These are phyloP conservation scores for Erodium texanum DNA, from an alignment of 441 rosid species.

Conservation along the genomic window DNA sequence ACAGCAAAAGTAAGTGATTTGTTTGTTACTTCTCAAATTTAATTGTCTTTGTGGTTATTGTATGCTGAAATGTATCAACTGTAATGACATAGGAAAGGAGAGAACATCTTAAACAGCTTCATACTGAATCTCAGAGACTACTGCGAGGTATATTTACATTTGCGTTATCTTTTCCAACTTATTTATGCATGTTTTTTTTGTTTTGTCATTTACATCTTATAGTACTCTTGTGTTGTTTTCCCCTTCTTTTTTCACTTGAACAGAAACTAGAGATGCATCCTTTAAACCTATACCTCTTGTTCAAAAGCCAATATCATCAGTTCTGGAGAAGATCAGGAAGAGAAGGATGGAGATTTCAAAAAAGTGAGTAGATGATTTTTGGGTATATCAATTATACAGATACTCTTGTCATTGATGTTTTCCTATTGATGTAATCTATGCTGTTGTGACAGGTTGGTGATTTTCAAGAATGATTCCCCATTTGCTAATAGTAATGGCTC, in stretches of 20 bases:
- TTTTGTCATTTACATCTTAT: background rate
- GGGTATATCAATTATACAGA: background rate
- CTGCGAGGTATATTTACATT: slow-evolving; percentile 49
- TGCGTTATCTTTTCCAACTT: background rate
- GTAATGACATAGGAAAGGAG: slow-evolving; percentile 51
- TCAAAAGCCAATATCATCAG: slow-evolving; percentile 67
- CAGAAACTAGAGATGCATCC: slow-evolving; percentile 73
- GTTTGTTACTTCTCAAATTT: background rate
- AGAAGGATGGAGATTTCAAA: slow-evolving; percentile 69
- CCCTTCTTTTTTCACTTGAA: background rate
- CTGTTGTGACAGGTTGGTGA: slow-evolving; percentile 25
- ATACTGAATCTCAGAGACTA: slow-evolving; percentile 76
- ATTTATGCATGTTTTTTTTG: background rate
- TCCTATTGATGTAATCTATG: background rate
- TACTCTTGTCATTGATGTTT: background rate
- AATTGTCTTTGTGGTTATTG: background rate
- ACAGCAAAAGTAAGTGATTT: slow-evolving; percentile 36
- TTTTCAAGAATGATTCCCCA: slow-evolving; percentile 21
- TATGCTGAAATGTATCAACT: slow-evolving; percentile 2
- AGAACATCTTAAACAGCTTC: slow-evolving; percentile 48
- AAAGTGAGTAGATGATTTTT: slow-evolving; percentile 38
- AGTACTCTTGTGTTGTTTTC: background rate
- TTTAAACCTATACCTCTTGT: slow-evolving; percentile 61
- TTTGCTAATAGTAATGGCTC: background rate
- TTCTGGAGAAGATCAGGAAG: slow-evolving; percentile 74